Conservation (phyloP, 1,284 basidiomycete genomes). For the Ceratobasidium sp. region DNA sequence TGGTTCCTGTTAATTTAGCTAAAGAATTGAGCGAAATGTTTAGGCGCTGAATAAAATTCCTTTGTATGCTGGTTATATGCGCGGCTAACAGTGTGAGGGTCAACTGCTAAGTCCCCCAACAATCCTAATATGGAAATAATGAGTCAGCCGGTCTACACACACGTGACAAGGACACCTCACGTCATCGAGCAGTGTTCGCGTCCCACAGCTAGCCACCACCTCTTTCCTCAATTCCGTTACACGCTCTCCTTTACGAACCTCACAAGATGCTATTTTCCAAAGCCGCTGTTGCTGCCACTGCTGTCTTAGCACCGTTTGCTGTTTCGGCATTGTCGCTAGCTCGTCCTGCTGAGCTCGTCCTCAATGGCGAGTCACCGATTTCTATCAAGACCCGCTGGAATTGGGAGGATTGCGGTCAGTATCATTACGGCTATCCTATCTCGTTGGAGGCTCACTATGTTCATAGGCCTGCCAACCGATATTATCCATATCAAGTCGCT, state of each 20-base stretch:
- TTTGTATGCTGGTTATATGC: too few species aligned
- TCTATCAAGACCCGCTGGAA: constrained; percentile 38
- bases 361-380: constrained; percentile 29
- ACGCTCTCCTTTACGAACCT: constrained; percentile 2
- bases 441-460: constrained; percentile 66
- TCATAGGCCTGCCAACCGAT: constrained; percentile 53
- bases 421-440: constrained; percentile 50
- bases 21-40: too few species aligned
- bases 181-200: too few species aligned
- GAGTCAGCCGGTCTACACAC: too few species aligned
- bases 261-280: constrained; percentile 25
- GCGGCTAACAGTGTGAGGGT: too few species aligned
- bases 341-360: constrained; percentile 15
- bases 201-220: too few species aligned
- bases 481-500: constrained; percentile 55
- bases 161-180: too few species aligned
- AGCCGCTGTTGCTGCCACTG: neutral
- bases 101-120: too few species aligned
- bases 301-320: constrained; percentile 1
- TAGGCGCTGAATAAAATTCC: too few species aligned
- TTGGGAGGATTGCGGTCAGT: constrained; percentile 44
- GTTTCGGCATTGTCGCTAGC: constrained; percentile 19
- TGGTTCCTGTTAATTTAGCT: too few species aligned
- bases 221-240: too few species aligned
- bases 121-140: too few species aligned